Evolutionary conservation across 192 early-diverging fungal species (phyloP), one percentile per base, ranked within the genome.

Genomic region (Rhizophagus clarus): DNA sequence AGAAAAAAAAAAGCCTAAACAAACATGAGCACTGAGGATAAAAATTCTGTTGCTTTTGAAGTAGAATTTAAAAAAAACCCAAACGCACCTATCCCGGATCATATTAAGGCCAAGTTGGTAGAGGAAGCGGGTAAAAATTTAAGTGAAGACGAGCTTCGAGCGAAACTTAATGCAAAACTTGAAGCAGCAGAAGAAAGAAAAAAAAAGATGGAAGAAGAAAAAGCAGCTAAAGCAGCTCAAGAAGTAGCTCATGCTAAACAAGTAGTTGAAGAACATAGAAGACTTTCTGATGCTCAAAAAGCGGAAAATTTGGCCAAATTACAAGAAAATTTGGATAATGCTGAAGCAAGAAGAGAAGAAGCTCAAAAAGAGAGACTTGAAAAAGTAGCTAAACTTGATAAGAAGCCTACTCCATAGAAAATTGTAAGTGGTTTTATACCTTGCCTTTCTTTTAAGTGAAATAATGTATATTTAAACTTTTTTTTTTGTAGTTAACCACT

Each of bases 21-120:
- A 51, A 56, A 56, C 17, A 61, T 75, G 74, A 72, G 70, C 26
- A 47, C 34, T 7, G 40, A 72, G 12, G n/a, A 72, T 7, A 37
- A 37, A 24, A 1, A 37, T 26, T 28, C 77, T 2, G 11, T 79
- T 26, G 77, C 77, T 40, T 79, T 79, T 31, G 77, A 79, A 37
- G 49, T 79, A 31, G 66, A 79, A 6, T 22, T 79, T 56, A 51
- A 79, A 79, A 12, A 79, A 60, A 79, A 70, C 12, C 77, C 77
- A 9, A 28, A 56, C 4, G 63, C 77, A 10, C 45, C 63, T 29
- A 14, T 34, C 7, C 77, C 77, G 20, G 66, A 79, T 60, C 42
- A 70, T 31, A 31, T 70, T 32, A 24, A 31, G 17, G 34, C 70
- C 32, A 49, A 40, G 49, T 37, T 70, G 32, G 28, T 4, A 4